phyloP scores from a whole-genome alignment of 2,329 filamentous ascomycete species.

The Pestalotiopsis sp. region DNA sequence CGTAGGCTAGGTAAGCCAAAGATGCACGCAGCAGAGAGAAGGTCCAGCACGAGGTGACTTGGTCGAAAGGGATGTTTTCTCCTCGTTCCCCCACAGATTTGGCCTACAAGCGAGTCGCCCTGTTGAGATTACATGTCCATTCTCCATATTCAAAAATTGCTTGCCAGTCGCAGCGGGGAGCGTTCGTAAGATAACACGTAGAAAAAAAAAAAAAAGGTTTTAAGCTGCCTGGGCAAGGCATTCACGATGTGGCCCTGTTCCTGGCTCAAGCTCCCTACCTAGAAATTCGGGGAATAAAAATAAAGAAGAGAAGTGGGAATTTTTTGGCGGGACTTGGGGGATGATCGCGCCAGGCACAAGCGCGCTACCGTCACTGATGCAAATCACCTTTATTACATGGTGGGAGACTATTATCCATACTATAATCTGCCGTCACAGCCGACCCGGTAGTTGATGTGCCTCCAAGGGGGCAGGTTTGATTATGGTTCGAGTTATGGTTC shows the following conservation, averaged over 20 bases:
- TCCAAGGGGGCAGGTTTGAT: neutral
- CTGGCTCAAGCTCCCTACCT: neutral
- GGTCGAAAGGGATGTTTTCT: too few relatives aligned
- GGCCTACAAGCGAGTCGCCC: too few relatives aligned
- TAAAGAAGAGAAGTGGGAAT: conserved; percentile 5
- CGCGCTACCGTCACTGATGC: neutral
- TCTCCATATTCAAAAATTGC: too few relatives aligned
- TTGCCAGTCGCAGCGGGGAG: too few relatives aligned
- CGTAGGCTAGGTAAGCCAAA: neutral
- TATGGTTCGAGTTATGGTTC: neutral
- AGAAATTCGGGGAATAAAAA: conserved; percentile 9
- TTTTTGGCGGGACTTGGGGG: neutral
- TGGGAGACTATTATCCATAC: neutral
- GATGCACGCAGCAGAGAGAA: neutral
- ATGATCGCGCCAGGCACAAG: conserved; percentile 10
- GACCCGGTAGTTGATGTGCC: conserved; percentile 5
- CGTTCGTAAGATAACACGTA: too few relatives aligned
- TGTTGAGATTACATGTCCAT: too few relatives aligned
- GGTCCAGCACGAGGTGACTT: neutral
- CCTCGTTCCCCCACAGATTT: too few relatives aligned
- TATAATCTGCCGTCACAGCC: conserved; percentile 6
- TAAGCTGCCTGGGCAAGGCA: neutral
- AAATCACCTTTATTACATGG: neutral
- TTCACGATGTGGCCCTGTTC: conserved; percentile 1
- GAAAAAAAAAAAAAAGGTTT: too few relatives aligned